A percentile compares a stretch with the other conserved stretches of the same genome.
phyloP scores from a whole-genome alignment of 345 rosid genomes.

The Citrus reticulata region DNA sequence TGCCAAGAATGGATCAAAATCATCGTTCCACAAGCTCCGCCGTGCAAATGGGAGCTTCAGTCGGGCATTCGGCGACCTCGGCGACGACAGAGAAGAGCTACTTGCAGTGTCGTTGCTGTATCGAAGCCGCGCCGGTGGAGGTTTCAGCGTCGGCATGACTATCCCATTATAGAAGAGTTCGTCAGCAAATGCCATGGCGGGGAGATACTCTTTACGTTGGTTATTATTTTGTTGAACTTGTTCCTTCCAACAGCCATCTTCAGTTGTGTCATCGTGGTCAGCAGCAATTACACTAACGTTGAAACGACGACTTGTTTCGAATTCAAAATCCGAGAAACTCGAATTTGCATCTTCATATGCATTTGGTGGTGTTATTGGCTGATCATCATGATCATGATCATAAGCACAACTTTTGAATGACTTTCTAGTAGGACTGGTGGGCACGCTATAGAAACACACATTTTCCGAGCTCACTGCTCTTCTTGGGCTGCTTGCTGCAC shows the following conservation, averaged over 20 bases:
- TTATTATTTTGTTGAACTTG: not conserved
- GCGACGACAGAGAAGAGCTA: constrained; percentile 13
- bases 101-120: not conserved
- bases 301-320: constrained; percentile 28
- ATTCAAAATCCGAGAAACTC: constrained; percentile 32
- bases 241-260: not conserved
- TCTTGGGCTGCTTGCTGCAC: constrained; percentile 32
- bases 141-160: constrained; percentile 38
- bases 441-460: constrained; percentile 24
- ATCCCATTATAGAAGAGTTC: constrained; percentile 47
- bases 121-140: constrained; percentile 32
- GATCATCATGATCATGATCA: not conserved
- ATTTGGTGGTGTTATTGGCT: constrained; percentile 1
- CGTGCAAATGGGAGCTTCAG: constrained; percentile 24
- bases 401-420: not conserved
- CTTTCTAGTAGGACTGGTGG: constrained; percentile 20
- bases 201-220: constrained; percentile 18
- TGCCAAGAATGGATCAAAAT: constrained; percentile 54
- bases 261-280: not conserved
- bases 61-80: constrained; percentile 7
- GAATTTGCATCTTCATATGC: constrained; percentile 6
- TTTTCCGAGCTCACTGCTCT: constrained; percentile 2
- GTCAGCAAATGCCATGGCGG: constrained; percentile 56
- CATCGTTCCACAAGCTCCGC: constrained; percentile 44
- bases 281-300: not conserved